Conservation (phyloP, 23 red algal species). For the Gracilaria caudata region DNA sequence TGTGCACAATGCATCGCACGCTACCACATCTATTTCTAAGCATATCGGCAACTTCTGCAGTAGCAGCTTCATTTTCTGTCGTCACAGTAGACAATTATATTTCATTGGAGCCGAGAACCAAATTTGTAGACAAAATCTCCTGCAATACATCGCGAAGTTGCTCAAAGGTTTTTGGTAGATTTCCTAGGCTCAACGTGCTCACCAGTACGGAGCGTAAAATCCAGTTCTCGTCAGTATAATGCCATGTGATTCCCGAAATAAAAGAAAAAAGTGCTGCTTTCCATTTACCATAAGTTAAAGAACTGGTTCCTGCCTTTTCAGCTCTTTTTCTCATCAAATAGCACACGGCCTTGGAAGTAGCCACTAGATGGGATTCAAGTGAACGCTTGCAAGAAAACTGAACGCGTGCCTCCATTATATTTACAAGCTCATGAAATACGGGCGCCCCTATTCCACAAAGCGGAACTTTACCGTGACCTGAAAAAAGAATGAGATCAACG, state of each 20-base stretch:
- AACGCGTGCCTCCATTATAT: not conserved
- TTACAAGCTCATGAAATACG: not conserved
- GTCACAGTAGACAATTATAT: not conserved
- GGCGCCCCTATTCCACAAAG: not conserved
- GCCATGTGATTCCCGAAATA: too few relatives aligned
- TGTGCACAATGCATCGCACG: not conserved
- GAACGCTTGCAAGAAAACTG: not conserved
- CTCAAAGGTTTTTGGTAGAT: not conserved
- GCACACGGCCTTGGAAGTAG: slow-evolving; percentile 10
- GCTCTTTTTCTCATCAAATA: not conserved
- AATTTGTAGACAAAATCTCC: not conserved
- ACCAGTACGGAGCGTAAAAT: not conserved
- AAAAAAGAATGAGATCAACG: not conserved
- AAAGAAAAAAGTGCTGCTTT: not conserved
- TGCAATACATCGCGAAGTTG: not conserved
- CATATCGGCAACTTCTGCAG: not conserved
- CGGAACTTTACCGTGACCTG: not conserved
- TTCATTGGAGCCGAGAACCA: not conserved
- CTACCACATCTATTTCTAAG: not conserved
- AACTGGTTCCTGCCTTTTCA: not conserved
- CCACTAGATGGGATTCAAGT: not conserved
- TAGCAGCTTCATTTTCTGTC: not conserved
- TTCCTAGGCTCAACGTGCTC: not conserved
- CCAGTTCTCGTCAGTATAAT: slow-evolving; percentile 1
- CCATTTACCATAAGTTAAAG: not conserved